phyloP scores from a whole-genome alignment of 805 yeast genomes.

The Cyberlindnera lachancei region DNA sequence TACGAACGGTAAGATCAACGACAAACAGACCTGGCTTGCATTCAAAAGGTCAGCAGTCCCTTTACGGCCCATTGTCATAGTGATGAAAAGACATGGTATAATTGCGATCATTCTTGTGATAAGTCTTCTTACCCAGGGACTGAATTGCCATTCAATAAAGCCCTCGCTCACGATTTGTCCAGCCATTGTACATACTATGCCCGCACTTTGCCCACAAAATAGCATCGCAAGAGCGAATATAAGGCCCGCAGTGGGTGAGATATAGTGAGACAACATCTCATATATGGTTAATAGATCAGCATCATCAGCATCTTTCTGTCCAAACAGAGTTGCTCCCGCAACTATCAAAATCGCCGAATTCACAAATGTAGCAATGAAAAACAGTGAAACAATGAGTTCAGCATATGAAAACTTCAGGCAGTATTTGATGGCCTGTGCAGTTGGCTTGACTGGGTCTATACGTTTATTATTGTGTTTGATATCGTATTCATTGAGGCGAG shows the following conservation, averaged over 20 bases:
- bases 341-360: slow-evolving; percentile 86
- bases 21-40: slow-evolving; percentile 74
- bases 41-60: slow-evolving; percentile 74
- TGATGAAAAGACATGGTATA: slow-evolving; percentile 74
- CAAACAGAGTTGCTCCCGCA: slow-evolving; percentile 79
- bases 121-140: slow-evolving; percentile 76
- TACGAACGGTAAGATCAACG: slow-evolving; percentile 76
- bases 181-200: slow-evolving; percentile 87
- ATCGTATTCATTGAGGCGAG: slow-evolving; percentile 74
- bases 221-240: slow-evolving; percentile 84
- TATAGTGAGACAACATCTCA: slow-evolving; percentile 55
- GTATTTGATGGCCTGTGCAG: slow-evolving; percentile 71
- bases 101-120: slow-evolving; percentile 80
- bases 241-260: slow-evolving; percentile 81
- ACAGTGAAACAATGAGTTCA: slow-evolving; percentile 73
- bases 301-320: slow-evolving; percentile 55
- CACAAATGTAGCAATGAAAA: slow-evolving; percentile 87
- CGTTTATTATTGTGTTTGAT: slow-evolving; percentile 40
- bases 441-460: slow-evolving; percentile 50
- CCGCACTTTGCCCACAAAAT: slow-evolving; percentile 92
- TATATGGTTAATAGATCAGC: slow-evolving; percentile 84
- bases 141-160: slow-evolving; percentile 68
- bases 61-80: slow-evolving; percentile 66
- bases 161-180: slow-evolving; percentile 95
- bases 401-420: slow-evolving; percentile 75